A percentile compares a stretch with the other conserved stretches of the same genome.
Conservation (phyloP, 2,329 filamentous ascomycete species). For the Epichloe baconii region DNA sequence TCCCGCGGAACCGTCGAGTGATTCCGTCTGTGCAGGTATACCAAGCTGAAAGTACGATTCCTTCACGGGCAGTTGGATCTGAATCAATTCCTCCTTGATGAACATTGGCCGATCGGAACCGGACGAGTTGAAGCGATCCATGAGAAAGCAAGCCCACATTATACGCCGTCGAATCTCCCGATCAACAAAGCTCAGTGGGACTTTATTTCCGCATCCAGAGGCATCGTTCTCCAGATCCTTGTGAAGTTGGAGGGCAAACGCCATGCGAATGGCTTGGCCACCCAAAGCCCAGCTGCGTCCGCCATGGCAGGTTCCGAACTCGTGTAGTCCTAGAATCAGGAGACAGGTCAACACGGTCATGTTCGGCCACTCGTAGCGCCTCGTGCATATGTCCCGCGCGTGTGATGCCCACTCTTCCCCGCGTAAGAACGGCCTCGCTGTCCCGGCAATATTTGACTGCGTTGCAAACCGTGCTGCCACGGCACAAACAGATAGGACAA, state of each 20-base stretch:
- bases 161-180: conserved; percentile 83
- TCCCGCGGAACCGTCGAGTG: conserved; percentile 57
- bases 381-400: conserved; percentile 76
- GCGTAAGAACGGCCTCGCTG: conserved; percentile 63
- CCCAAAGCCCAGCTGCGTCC: conserved; percentile 92
- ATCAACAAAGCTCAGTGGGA: conserved; percentile 75
- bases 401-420: conserved; percentile 84
- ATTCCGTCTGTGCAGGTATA: conserved; percentile 77
- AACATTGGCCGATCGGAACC: conserved; percentile 88
- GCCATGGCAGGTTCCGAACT: conserved; percentile 94
- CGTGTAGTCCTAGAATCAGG: conserved; percentile 77
- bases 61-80: conserved; percentile 81
- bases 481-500: conserved; percentile 88
- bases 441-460: conserved; percentile 65
- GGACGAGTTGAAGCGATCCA: conserved; percentile 96
- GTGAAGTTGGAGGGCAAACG: conserved; percentile 87
- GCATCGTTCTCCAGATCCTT: conserved; percentile 76
- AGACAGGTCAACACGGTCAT: conserved; percentile 91
- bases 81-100: conserved; percentile 76
- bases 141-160: conserved; percentile 97
- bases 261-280: conserved; percentile 92
- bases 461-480: conserved; percentile 91
- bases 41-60: conserved; percentile 85
- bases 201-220: conserved; percentile 44
- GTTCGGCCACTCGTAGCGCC: conserved; percentile 86